Percentiles rank a stretch among this genome's conserved stretches.
Evolutionary conservation across 306 rosid genomes (phyloP).

Genomic region (Herpetospermum pedunculosum): DNA sequence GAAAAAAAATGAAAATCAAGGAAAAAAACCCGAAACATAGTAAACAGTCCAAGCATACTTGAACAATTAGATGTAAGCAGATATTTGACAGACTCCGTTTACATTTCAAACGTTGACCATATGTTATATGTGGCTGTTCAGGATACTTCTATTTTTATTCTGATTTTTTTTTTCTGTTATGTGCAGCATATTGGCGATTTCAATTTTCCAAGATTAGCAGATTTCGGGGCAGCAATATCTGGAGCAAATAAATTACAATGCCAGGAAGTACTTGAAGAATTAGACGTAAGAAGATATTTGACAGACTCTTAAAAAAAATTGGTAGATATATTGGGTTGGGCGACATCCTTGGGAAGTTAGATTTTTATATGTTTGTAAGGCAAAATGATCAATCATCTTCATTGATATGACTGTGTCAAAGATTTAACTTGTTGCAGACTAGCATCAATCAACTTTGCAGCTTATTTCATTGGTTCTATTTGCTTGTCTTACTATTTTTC

Average conservation of each 20-base stretch:
- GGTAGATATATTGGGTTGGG: not conserved
- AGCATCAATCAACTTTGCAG: not conserved
- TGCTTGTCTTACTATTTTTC: not conserved
- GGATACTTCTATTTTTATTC: not conserved
- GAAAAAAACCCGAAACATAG: not conserved
- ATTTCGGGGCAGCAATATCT: conserved; percentile 99
- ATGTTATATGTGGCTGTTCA: not conserved
- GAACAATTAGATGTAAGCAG: not conserved
- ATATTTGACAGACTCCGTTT: not conserved
- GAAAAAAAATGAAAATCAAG: not conserved
- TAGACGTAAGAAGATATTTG: conserved; percentile 57
- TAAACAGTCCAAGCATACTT: not conserved
- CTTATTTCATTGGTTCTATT: not conserved
- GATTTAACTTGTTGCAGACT: not conserved
- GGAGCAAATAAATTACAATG: conserved; percentile 97
- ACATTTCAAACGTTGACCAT: not conserved
- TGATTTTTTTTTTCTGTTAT: conserved; percentile 8
- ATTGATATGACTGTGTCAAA: not conserved
- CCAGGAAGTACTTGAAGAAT: conserved; percentile 96
- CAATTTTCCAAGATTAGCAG: conserved; percentile 90
- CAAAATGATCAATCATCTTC: not conserved
- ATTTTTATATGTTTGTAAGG: not conserved
- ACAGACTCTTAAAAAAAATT: not conserved
- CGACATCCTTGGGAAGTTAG: not conserved
- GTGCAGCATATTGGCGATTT: conserved; percentile 97